Conservation (phyloP, 805 yeast species). For the Nakazawaea sp. region DNA sequence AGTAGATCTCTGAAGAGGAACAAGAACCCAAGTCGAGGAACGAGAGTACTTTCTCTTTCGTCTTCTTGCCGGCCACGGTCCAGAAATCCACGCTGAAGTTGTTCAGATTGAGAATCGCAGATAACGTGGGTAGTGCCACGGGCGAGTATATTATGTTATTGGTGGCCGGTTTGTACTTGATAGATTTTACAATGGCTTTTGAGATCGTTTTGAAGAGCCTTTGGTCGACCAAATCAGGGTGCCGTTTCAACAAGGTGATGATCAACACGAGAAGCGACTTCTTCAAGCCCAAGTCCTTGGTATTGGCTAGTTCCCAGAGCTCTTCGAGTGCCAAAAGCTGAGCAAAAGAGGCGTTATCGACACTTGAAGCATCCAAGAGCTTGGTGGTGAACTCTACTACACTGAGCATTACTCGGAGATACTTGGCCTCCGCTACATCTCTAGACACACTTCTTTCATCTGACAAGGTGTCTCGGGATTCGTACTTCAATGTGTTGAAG, state of each 20-base stretch:
- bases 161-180: conserved; percentile 26
- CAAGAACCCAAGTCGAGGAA: conserved; percentile 49
- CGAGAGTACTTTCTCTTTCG: conserved; percentile 35
- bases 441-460: conserved; percentile 66
- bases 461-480: conserved; percentile 56
- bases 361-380: conserved; percentile 9
- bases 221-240: conserved; percentile 17
- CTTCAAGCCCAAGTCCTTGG: conserved; percentile 33
- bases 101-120: conserved; percentile 36
- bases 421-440: conserved; percentile 63
- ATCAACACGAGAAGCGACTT: conserved; percentile 33
- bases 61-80: conserved; percentile 35
- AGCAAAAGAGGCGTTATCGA: conserved; percentile 17
- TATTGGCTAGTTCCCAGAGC: conserved; percentile 35
- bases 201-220: conserved; percentile 33
- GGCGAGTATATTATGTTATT: conserved; percentile 37
- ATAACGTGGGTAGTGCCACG: conserved; percentile 40
- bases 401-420: conserved; percentile 39
- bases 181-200: conserved; percentile 35
- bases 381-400: conserved; percentile 3
- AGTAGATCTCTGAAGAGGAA: conserved; percentile 45
- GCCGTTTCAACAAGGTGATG: conserved; percentile 20
- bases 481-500: conserved; percentile 44
- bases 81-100: conserved; percentile 45
- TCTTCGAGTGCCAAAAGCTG: conserved; percentile 33